Evolutionary conservation across 352 stramenopile species (phyloP), one percentile per base, ranked within the genome.

Genomic region (Phytophthora brassicae): DNA sequence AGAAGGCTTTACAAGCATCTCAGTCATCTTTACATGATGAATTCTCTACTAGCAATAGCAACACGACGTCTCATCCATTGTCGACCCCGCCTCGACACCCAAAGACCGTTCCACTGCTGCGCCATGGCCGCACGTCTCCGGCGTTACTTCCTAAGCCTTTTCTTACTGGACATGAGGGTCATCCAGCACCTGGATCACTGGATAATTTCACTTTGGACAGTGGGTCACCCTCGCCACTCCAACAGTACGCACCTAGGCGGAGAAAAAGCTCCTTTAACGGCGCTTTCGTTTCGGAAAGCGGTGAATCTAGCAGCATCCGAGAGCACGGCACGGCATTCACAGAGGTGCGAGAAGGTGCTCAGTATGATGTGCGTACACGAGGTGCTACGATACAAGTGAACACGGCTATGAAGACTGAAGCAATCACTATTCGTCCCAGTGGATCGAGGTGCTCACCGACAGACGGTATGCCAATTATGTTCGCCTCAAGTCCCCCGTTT

Each of bases 81-180:
- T 77, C 84, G n/a, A 92, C 84, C 1, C 84, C 84, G 6, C 84
- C 84, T 20, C 75, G 80, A 5, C 84, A 92, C 33, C 84, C 84
- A 13, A 86, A 88, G 39, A 86, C 77, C 3, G 35, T 88, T 2
- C 66, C 75, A 7, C 74, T 81, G 4, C 70, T 81, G 11, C 66
- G 74, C 8, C 77, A 69, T 55, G 71, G 65, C 3, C 70, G 73
- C 6, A 62, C 63, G 12, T 84, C 71, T 16, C 67, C 66, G 9
- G 70, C 60, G 4, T 51, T 78, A n/a, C 31, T 49, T 6, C 66
- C 62, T 19, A 74, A 60, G 19, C 48, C 44, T 3, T 62, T 63
- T 16, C 19, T 58, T 14, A n/a, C 41, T 41, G 52, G 43, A 14
- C 72, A 66, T 9, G 73, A 78, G 5, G 55, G 65, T 16, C 69